Conservation (phyloP, 768 basidiomycete genomes). For the Leccinum longicurvipes region DNA sequence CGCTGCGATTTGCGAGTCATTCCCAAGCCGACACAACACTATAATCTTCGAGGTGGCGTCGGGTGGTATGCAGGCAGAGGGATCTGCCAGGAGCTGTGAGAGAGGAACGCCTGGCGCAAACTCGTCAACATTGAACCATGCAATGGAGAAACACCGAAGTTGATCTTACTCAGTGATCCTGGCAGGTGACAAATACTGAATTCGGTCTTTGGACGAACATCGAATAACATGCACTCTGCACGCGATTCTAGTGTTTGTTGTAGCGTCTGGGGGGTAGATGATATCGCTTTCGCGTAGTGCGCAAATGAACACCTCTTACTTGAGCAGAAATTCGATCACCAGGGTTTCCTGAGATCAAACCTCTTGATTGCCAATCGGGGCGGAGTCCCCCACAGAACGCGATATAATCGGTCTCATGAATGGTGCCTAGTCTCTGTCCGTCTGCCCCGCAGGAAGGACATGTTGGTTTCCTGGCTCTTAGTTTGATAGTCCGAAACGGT, state of each 20-base stretch:
- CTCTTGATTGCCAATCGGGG: conserved; percentile 63
- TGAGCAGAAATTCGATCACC: conserved; percentile 42
- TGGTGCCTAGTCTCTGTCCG: conserved; percentile 40
- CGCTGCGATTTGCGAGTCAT: conserved; percentile 90
- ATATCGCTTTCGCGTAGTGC: background rate
- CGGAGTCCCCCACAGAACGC: conserved; percentile 77
- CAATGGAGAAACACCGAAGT: background rate
- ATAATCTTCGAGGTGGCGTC: conserved; percentile 34
- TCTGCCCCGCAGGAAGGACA: conserved; percentile 74
- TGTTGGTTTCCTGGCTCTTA: conserved; percentile 64
- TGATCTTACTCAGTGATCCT: conserved; percentile 61
- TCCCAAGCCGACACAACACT: conserved; percentile 84
- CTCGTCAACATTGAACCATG: conserved; percentile 6
- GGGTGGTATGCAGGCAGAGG: conserved; percentile 40
- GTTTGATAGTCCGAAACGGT: conserved; percentile 78
- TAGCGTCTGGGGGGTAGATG: conserved; percentile 44
- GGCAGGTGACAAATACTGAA: conserved; percentile 85
- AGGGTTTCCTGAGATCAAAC: conserved; percentile 41
- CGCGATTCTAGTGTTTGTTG: conserved; percentile 34
- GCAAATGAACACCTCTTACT: conserved; percentile 29
- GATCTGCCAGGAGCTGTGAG: conserved; percentile 57
- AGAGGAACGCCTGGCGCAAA: conserved; percentile 69
- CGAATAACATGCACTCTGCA: conserved; percentile 48
- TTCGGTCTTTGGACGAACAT: conserved; percentile 77
- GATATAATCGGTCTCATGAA: conserved; percentile 71